Evolutionary conservation across 2,329 filamentous ascomycete genomes (phyloP), one percentile per base, ranked within the genome.

Genomic region (Penicillium vulpinum): DNA sequence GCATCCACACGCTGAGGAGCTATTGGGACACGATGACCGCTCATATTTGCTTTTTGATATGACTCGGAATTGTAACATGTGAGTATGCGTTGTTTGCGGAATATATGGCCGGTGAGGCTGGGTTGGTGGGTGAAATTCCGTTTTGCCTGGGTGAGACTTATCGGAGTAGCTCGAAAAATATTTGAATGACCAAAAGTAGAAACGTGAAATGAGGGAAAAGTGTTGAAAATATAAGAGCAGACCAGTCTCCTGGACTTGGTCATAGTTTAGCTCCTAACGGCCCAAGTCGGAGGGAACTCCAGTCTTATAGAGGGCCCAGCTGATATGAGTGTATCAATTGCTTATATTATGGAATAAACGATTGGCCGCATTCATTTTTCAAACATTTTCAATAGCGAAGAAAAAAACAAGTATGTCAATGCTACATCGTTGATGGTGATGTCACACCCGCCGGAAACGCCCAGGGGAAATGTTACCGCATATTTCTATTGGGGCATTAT

Each of bases 1-100:
- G 79, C 80, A 49, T 81, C 79, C 50, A 83, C 77, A 2, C 72
- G 66, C 57, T 84, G 81, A 0, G 78, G 64, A 51, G 75, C 72
- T 47, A 78, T 75, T 26, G 62, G 57, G 11, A 60, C 59, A 10
- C 61, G 46, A 15, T 73, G 70, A 29, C 54, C 58, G 58, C 56
- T 61, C 62, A 64, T 65, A 15, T 33, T 55, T 38, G 50, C 45
- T 46, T 38, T 54, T 44, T n/a, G 18, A 22, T 22, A 31, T 29
- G 13, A 11, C 18, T 45, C 21, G 26, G 11, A 45, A 29, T 45
- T 24, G 26, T 15, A 31, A 31, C n/a, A 41, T 24, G 26, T 13
- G n/a, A 35, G 29, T 26, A 49, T 46, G 11, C 28, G 43, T 22
- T 45, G 16, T 51, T 26, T 18, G 18, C 11, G 11, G 10, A 24